Conservation (phyloP, 768 basidiomycete species). For the Kwoniella sp. region DNA sequence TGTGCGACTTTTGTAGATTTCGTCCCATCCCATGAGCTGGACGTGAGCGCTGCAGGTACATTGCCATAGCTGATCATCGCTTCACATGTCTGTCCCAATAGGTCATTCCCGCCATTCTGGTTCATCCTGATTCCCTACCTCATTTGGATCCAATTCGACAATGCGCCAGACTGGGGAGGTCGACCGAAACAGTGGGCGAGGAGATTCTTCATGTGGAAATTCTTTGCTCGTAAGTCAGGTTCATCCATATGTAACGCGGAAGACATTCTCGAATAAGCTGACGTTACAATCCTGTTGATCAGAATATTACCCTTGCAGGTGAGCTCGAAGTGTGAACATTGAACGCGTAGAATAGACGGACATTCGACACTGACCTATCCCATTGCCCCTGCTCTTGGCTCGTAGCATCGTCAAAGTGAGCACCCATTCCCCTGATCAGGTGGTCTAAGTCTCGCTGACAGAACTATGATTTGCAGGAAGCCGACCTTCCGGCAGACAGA, state of each 20-base stretch:
- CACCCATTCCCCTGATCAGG: not conserved
- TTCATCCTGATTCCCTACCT: conserved; percentile 75
- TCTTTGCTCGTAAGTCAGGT: conserved; percentile 79
- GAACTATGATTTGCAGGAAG: conserved; percentile 66
- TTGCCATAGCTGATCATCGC: not conserved
- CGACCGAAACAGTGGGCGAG: conserved; percentile 75
- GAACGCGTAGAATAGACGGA: not conserved
- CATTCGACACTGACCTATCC: not conserved
- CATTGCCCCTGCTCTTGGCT: not conserved
- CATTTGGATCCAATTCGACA: conserved; percentile 76
- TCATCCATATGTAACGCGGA: not conserved
- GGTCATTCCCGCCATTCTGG: conserved; percentile 88
- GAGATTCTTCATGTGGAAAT: conserved; percentile 72
- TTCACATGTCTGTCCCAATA: conserved; percentile 49
- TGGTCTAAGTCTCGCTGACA: not conserved
- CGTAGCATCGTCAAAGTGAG: conserved; percentile 60
- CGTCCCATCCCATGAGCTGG: not conserved
- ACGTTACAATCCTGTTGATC: not conserved
- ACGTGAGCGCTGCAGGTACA: not conserved
- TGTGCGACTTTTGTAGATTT: no score
- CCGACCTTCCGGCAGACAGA: conserved; percentile 84
- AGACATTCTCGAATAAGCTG: no score
- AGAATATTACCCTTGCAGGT: conserved; percentile 56
- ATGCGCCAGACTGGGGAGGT: conserved; percentile 72
- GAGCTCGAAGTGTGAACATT: conserved; percentile 2